Conservation (phyloP, 257 asterid species). For the Solanum arcanum region DNA sequence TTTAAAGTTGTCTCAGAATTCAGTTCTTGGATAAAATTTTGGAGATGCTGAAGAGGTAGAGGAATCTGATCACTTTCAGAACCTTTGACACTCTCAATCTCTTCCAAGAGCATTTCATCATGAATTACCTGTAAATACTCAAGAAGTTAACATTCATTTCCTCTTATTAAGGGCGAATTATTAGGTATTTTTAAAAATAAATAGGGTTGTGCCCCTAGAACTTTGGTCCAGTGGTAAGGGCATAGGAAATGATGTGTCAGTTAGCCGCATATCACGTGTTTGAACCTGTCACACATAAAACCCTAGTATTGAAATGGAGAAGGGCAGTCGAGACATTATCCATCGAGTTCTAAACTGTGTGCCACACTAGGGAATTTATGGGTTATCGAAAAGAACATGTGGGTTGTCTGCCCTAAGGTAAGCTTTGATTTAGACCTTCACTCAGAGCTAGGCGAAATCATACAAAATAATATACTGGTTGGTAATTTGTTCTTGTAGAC, state of each 20-base stretch:
- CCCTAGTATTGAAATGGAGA: background rate
- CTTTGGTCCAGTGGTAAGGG: background rate
- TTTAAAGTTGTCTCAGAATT: conserved; percentile 28
- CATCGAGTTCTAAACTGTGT: background rate
- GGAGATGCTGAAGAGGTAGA: conserved; percentile 62
- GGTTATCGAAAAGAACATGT: background rate
- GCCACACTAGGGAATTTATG: background rate
- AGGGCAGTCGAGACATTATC: background rate
- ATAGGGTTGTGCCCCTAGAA: background rate
- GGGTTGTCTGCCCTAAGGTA: background rate
- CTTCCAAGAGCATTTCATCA: conserved; percentile 61
- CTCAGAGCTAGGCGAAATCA: background rate
- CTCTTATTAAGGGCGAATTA: background rate
- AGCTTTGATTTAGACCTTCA: background rate
- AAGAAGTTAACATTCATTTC: background rate
- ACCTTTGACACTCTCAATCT: conserved; percentile 41
- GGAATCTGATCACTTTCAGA: conserved; percentile 50
- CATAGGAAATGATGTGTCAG: background rate
- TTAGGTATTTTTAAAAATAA: background rate
- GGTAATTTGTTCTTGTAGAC: background rate
- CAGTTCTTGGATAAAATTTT: conserved; percentile 25
- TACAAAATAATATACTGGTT: background rate
- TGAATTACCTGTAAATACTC: conserved; percentile 53
- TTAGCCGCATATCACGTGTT: background rate
- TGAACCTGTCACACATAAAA: background rate